Percentiles rank a stretch among this genome's conserved stretches.
These are phyloP conservation scores for Schoenoplectus tabernaemontani DNA, from an alignment of 202 grass and related monocot genomes.

Conservation along the genomic window DNA sequence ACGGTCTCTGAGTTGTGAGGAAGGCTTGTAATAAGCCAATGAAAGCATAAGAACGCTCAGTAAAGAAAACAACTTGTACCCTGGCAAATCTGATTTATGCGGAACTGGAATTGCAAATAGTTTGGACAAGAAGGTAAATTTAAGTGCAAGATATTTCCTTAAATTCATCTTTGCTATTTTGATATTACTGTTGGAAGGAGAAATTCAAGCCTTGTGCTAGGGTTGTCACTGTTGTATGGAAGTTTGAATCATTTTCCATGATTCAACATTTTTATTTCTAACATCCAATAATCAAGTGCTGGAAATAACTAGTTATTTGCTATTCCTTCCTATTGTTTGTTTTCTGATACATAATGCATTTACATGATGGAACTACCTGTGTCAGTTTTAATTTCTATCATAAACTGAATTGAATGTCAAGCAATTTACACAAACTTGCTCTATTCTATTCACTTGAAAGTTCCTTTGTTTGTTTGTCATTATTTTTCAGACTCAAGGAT, in stretches of 20 bases:
- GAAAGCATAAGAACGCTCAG: neutral
- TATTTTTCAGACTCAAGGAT: neutral
- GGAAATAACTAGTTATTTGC: no score
- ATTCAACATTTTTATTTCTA: no score
- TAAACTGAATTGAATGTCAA: neutral
- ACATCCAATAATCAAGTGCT: no score
- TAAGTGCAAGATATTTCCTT: neutral
- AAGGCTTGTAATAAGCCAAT: neutral
- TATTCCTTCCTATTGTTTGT: no score
- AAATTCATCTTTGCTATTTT: neutral
- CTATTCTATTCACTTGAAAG: neutral
- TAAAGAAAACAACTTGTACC: neutral
- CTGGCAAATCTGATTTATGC: neutral
- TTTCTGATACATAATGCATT: no score
- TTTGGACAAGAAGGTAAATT: conserved; percentile 20
- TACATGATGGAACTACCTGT: neutral
- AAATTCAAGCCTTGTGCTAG: no score
- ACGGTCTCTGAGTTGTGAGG: neutral
- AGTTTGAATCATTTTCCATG: no score
- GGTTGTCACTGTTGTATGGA: no score
- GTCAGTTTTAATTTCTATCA: neutral
- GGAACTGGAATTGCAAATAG: conserved; percentile 14
- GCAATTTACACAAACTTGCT: neutral
- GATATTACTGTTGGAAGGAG: no score
- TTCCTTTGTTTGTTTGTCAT: neutral